phyloP scores from a whole-genome alignment of 164 flowering plant genomes.

The Magnolia changhungtana region DNA sequence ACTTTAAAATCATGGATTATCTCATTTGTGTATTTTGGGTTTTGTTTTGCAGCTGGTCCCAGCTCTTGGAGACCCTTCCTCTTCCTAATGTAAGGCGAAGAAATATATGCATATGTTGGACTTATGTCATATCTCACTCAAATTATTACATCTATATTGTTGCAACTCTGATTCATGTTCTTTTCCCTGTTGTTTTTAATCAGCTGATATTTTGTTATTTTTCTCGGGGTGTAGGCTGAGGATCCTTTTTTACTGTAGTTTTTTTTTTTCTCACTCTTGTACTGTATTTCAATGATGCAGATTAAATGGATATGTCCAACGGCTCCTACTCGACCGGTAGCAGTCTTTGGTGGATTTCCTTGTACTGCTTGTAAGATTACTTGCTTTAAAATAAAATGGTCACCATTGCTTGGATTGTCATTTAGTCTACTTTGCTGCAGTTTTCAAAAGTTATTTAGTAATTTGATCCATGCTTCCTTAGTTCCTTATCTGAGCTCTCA shows the following conservation, averaged over 20 bases:
- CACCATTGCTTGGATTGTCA: neutral
- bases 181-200: neutral
- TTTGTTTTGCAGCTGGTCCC: conserved; percentile 66
- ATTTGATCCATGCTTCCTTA: neutral
- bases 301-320: conserved; percentile 68
- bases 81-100: conserved; percentile 63
- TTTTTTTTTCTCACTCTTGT: neutral
- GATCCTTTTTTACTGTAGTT: neutral
- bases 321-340: conserved; percentile 59
- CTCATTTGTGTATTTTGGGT: conserved; percentile 1
- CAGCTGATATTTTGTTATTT: neutral
- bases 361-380: conserved; percentile 62
- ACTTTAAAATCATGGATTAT: neutral
- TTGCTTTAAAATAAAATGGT: conserved; percentile 1
- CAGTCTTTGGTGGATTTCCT: conserved; percentile 64
- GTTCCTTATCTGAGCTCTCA: neutral
- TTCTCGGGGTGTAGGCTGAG: neutral
- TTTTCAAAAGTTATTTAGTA: neutral
- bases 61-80: conserved; percentile 63
- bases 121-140: neutral
- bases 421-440: neutral
- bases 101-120: conserved; percentile 2
- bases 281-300: conserved; percentile 27
- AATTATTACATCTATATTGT: neutral
- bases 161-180: neutral